Evolutionary conservation across 345 rosid species (phyloP).

Genomic region (Rhodomyrtus tomentosa): DNA sequence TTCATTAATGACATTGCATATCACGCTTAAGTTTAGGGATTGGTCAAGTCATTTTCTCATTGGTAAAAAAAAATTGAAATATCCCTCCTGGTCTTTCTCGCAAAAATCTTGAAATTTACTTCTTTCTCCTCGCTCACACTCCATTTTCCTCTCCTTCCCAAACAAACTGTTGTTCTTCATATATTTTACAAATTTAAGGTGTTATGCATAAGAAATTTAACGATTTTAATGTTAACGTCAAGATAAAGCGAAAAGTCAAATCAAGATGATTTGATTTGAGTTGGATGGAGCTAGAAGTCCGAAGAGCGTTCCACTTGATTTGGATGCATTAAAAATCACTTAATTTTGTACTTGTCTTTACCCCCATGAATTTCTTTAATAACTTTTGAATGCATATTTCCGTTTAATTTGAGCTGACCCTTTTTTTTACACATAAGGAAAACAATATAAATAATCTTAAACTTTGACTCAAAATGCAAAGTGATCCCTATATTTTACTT

Average conservation of each 20-base stretch:
- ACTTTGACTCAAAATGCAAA: no score
- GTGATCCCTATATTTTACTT: no score
- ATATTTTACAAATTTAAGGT: background rate
- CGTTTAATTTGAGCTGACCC: background rate
- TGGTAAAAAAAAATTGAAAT: no score
- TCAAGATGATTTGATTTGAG: background rate
- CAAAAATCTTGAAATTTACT: background rate
- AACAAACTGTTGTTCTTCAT: background rate
- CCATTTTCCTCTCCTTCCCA: background rate
- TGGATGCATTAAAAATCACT: background rate
- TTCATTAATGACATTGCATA: rapidly evolving
- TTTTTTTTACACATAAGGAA: background rate
- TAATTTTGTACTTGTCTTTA: no score
- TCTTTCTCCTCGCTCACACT: background rate
- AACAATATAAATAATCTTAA: no score
- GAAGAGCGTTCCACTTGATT: background rate
- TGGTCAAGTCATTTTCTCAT: no score
- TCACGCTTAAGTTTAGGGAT: no score
- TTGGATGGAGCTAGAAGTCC: background rate
- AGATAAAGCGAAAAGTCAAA: background rate
- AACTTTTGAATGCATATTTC: background rate
- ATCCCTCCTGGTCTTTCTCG: background rate
- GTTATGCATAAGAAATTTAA: background rate
- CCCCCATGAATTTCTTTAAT: no score
- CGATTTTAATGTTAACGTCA: background rate